A percentile compares a stretch with the other conserved stretches of the same genome.
phyloP scores from a whole-genome alignment of 176 grass and related monocot genomes.

The Eragrostis curvula region DNA sequence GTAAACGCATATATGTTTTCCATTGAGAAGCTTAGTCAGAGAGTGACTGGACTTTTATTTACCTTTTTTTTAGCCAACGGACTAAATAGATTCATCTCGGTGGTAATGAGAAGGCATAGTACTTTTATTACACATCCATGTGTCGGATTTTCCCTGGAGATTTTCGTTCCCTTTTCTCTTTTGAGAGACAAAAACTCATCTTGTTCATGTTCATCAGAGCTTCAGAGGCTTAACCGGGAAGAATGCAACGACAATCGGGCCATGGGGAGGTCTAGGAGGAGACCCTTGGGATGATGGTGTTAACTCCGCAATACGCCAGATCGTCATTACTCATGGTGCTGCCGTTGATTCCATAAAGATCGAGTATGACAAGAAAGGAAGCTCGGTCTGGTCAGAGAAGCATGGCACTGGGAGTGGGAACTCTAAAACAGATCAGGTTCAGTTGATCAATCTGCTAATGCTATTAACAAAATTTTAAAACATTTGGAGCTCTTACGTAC shows the following conservation, averaged over 20 bases:
- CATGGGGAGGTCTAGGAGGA: constrained; percentile 68
- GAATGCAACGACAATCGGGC: constrained; percentile 36
- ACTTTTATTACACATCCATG: neutral
- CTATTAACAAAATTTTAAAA: too few relatives aligned
- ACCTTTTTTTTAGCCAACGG: neutral
- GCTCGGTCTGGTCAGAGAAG: constrained; percentile 56
- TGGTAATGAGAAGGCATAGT: neutral
- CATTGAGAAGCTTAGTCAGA: neutral
- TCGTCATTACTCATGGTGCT: constrained; percentile 46
- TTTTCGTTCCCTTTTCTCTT: neutral
- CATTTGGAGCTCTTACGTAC: neutral
- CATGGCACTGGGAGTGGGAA: constrained; percentile 43
- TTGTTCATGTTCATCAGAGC: constrained; percentile 37
- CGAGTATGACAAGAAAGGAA: constrained; percentile 57
- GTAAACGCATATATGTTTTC: neutral
- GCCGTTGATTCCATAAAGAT: constrained; percentile 53
- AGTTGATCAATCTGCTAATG: neutral
- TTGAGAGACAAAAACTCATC: constrained; percentile 3
- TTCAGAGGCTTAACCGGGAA: constrained; percentile 48
- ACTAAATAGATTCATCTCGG: neutral
- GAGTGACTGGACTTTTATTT: neutral
- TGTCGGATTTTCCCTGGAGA: neutral
- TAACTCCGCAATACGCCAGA: constrained; percentile 45
- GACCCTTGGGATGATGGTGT: constrained; percentile 54
- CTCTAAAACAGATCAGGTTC: constrained; percentile 54